Base-by-base conservation (phyloP, 2,329 filamentous ascomycete species). In the Talaromyces pinophilus region DNA sequence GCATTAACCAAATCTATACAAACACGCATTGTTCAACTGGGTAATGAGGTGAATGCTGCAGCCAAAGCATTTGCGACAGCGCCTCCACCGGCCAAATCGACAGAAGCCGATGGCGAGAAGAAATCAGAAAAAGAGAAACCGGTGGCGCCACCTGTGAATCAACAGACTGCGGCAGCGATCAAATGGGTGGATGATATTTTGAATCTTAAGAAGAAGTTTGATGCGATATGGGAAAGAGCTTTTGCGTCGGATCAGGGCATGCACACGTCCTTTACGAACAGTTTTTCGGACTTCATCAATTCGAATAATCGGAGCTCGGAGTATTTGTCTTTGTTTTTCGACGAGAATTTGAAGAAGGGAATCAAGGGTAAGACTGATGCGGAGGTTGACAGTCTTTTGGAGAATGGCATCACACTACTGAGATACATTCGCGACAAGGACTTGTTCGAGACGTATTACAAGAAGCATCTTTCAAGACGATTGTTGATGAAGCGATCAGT, bases 161-260 rank as follows among this genome's bases (percentile, higher is more conserved):
- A 92, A 75, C 90, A 93, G 74, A 98, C 95, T 0, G 86, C 88
- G 0, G 91, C 93, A 1, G 95, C 95, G 0, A 90, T 98, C 72
- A 92, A 91, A 73, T 99, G 95, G 95, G 94, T 98, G 2, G 92
- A 96, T 72, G 93, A 97, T 72, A 91, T 98, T 2, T 82, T 99
- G 59, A 80, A 81, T 19, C 82, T 99, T 33, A 97, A 98, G 78
- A 89, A 91, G 71, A 96, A 95, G 75, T 98, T 97, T 72, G 93
- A 98, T 76, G 84, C 80, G 13, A 86, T 99, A 67, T 93, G 90
- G 87, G 82, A 81, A 50, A 78, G 81, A 11, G 92, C 93, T 52
- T 96, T 98, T 75, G 77, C 85, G 25, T 84, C 86, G 52, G 93
- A 98, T 73, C 85, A 92, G 46, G 84, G 88, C 7, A 82, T 99